Evolutionary conservation across 192 early-diverging fungal genomes (phyloP).

Genomic region (Martensiomyces pterosporus): DNA sequence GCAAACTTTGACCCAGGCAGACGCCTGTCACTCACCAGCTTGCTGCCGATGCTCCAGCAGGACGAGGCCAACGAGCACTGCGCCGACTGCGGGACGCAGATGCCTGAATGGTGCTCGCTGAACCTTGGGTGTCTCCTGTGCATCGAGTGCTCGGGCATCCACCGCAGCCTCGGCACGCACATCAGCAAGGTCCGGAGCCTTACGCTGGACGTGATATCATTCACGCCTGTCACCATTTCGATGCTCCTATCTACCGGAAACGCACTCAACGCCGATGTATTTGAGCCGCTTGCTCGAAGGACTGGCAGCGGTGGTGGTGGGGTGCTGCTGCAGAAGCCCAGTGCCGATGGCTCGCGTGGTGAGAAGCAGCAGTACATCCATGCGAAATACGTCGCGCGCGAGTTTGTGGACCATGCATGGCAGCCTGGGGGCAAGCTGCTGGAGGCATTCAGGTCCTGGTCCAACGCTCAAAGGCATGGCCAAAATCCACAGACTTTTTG

Average conservation of each 20-base stretch:
- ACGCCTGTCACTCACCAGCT: constrained; percentile 2
- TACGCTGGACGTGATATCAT: constrained; percentile 64
- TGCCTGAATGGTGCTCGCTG: constrained; percentile 84
- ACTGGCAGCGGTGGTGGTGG: no score
- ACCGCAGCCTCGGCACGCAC: constrained; percentile 86
- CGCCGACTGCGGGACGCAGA: constrained; percentile 56
- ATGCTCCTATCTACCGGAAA: constrained; percentile 39
- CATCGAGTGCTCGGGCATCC: constrained; percentile 89
- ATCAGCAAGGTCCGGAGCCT: constrained; percentile 85
- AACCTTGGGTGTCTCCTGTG: constrained; percentile 80
- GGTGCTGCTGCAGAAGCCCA: no score
- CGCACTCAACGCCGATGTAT: constrained; percentile 20
- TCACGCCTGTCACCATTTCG: constrained; percentile 35
- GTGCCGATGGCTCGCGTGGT: constrained; percentile 46
- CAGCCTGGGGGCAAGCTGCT: neutral
- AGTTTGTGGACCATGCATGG: constrained; percentile 40
- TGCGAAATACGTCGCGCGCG: constrained; percentile 63
- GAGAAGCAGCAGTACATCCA: constrained; percentile 60
- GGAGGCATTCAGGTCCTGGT: no score
- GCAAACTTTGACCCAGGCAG: neutral
- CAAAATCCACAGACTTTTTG: no score
- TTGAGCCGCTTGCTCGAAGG: constrained; percentile 5
- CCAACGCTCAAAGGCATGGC: no score
- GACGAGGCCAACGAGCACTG: constrained; percentile 39
- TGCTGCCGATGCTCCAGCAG: constrained; percentile 23